Evolutionary conservation across 257 asterid species (phyloP).

Genomic region (Cynanchum wilfordii): DNA sequence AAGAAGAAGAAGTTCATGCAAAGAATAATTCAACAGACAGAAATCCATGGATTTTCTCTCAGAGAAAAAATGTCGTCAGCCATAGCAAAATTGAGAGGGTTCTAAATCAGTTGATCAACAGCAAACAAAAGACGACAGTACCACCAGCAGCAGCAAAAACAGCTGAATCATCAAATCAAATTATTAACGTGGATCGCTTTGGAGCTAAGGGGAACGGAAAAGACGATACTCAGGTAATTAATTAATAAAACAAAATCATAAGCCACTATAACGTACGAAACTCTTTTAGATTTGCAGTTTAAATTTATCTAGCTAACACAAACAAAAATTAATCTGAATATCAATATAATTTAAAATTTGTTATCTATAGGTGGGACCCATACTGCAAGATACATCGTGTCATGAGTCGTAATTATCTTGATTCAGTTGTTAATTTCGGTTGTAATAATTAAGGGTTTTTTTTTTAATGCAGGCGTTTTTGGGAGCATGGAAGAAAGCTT

Average conservation of each 20-base stretch:
- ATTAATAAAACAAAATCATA: too few species aligned
- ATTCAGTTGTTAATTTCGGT: background rate
- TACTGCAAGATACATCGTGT: too few species aligned
- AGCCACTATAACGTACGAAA: too few species aligned
- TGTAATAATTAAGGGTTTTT: background rate
- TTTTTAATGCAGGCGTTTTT: constrained; percentile 53
- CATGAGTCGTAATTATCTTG: too few species aligned
- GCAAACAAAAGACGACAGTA: background rate
- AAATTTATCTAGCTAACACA: too few species aligned
- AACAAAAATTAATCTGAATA: too few species aligned
- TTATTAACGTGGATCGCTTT: constrained; percentile 46
- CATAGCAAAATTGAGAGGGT: background rate
- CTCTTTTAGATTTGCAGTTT: too few species aligned
- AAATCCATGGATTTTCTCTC: background rate
- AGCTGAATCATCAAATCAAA: background rate
- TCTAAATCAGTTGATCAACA: background rate
- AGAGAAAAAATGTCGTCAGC: background rate
- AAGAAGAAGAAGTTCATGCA: background rate
- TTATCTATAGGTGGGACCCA: too few species aligned
- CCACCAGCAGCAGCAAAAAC: background rate
- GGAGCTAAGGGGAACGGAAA: constrained; percentile 73
- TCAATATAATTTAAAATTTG: too few species aligned
- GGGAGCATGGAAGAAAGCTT: constrained; percentile 67
- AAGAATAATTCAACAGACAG: background rate
- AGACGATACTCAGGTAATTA: constrained; percentile 68